Evolutionary conservation across 129 eudicot species (phyloP), one percentile per base, ranked within the genome.

Genomic region (Apium graveolens): DNA sequence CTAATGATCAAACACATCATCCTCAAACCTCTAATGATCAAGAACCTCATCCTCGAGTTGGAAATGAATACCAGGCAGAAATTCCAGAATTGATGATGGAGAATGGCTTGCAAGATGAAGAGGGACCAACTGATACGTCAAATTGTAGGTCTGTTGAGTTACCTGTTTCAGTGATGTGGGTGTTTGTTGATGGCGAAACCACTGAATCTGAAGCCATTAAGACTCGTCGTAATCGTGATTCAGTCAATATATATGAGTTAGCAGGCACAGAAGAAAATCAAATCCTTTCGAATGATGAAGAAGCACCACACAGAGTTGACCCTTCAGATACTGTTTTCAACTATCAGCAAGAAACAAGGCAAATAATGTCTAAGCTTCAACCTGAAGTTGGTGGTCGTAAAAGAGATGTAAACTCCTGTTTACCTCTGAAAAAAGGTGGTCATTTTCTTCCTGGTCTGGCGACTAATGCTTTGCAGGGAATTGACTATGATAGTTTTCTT

Each of bases 51-150:
- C 84, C 87, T 41, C 85, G 90, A 65, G 79, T 89, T 68, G 93
- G 90, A 45, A 84, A 89, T 60, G 76, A 82, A 60, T 86, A 86
- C 75, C 93, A 89, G 73, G 90, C 82, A 31, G 76, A 84, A 79
- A 71, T 89, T 81, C 90, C 93, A 72, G 38, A 78, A 62, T 46
- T 83, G 42, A 42, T 78, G 84, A 79, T 72, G 35, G 79, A 77
- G 69, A 70, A 73, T 31, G 87, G 10, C 13, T 31, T 77, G 37
- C 81, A 81, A n/a, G 76, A 60, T 82, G n/a, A 55, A 31, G 57
- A 69, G 57, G 38, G 32, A 48, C 35, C 32, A 7, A 46, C 17
- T 51, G 74, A 82, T 44, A 34, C 62, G 69, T 76, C 75, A 46
- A 80, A 73, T 62, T 44, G 13, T 35, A 63, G 75, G n/a, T 46